These are phyloP conservation scores for Pisolithus microcarpus DNA, from an alignment of 768 basidiomycete genomes.

Conservation along the genomic window DNA sequence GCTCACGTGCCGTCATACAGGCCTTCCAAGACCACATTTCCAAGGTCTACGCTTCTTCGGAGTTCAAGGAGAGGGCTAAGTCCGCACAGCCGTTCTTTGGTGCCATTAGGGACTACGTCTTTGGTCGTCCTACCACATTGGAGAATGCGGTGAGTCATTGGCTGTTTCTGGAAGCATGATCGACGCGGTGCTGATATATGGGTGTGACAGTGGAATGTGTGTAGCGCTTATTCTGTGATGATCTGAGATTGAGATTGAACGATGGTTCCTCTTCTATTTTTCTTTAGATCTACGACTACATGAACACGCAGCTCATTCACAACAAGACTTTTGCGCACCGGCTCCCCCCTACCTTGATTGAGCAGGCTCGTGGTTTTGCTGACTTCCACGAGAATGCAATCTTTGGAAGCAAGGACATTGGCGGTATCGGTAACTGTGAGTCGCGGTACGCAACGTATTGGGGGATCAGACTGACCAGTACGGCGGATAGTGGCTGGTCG, in stretches of 20 bases:
- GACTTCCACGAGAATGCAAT: slow-evolving; percentile 74
- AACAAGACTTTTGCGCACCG: slow-evolving; percentile 77
- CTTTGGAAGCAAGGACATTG: slow-evolving; percentile 57
- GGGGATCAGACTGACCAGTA: slow-evolving; percentile 4
- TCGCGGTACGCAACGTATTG: slow-evolving; percentile 7
- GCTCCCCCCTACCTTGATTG: slow-evolving; percentile 70
- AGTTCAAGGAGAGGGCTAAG: slow-evolving; percentile 56
- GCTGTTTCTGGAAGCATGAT: background rate
- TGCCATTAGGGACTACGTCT: slow-evolving; percentile 61
- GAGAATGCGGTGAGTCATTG: slow-evolving; percentile 54
- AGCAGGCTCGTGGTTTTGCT: slow-evolving; percentile 68
- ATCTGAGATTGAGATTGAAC: background rate
- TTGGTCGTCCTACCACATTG: slow-evolving; percentile 57
- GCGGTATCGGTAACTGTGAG: slow-evolving; percentile 74
- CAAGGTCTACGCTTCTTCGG: slow-evolving; percentile 51
- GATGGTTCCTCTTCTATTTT: background rate
- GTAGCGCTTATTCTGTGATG: slow-evolving; percentile 14
- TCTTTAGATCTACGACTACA: slow-evolving; percentile 62
- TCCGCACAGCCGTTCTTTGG: slow-evolving; percentile 61
- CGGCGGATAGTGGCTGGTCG: slow-evolving; percentile 64
- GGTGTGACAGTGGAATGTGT: slow-evolving; percentile 59
- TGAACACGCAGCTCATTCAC: slow-evolving; percentile 70
- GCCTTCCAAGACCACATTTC: slow-evolving; percentile 60
- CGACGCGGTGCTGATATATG: slow-evolving; percentile 5
- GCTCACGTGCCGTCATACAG: slow-evolving; percentile 25